These are phyloP conservation scores for Lipomyces kockii DNA, from an alignment of 805 yeast genomes.

Conservation along the genomic window DNA sequence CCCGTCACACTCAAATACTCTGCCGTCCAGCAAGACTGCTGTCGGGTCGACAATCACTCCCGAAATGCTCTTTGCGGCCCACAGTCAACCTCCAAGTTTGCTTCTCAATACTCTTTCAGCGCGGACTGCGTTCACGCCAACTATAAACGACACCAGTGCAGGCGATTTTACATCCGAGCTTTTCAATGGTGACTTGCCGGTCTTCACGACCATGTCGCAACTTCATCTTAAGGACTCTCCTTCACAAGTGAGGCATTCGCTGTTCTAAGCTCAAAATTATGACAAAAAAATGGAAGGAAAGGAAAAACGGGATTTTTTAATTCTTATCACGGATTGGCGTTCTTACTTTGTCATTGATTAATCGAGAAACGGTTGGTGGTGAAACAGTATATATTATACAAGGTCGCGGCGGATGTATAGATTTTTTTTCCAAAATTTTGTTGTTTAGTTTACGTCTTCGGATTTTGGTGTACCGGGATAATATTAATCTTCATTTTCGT, in stretches of 20 bases:
- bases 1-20: not conserved
- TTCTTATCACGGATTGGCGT: not conserved
- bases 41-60: conserved; percentile 10
- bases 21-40: conserved; percentile 8
- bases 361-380: not conserved
- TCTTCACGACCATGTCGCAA: conserved; percentile 30
- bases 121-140: conserved; percentile 14
- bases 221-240: conserved; percentile 7
- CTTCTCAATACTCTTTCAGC: conserved; percentile 25
- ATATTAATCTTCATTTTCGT: not conserved
- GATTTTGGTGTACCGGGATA: conserved; percentile 1
- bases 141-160: not conserved
- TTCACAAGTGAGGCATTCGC: not conserved
- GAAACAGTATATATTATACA: not conserved
- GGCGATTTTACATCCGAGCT: conserved; percentile 9
- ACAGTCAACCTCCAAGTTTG: conserved; percentile 7
- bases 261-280: not conserved
- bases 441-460: not conserved
- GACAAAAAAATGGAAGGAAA: not conserved
- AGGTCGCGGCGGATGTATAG: not conserved
- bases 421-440: not conserved
- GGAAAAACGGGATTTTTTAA: not conserved
- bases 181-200: conserved; percentile 17
- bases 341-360: not conserved
- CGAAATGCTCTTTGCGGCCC: conserved; percentile 21